Evolutionary conservation across 352 stramenopile genomes (phyloP).

Genomic region (Hyaloperonospora arabidopsidis): DNA sequence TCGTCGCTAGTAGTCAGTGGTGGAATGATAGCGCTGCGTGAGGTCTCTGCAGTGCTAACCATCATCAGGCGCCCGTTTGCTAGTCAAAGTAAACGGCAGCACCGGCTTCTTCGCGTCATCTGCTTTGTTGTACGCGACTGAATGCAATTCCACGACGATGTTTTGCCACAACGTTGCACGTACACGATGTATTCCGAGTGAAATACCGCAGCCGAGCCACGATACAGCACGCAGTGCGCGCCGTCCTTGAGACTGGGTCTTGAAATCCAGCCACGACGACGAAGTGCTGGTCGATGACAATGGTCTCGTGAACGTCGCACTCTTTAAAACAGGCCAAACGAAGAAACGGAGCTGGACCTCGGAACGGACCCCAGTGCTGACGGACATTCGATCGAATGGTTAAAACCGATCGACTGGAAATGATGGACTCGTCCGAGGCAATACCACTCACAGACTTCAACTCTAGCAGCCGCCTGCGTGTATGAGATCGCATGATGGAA

Average conservation of each 20-base stretch:
- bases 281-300: constrained; percentile 58
- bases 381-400: too few relatives aligned
- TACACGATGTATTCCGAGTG: constrained; percentile 79
- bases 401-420: too few relatives aligned
- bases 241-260: constrained; percentile 68
- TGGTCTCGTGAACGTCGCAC: constrained; percentile 33
- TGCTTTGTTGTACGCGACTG: constrained; percentile 59
- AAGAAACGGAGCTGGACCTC: too few relatives aligned
- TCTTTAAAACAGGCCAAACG: too few relatives aligned
- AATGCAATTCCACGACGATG: constrained; percentile 39
- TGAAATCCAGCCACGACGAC: constrained; percentile 38
- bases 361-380: too few relatives aligned
- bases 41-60: neutral
- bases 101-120: constrained; percentile 78
- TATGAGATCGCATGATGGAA: too few relatives aligned
- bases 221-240: constrained; percentile 61
- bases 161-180: constrained; percentile 17
- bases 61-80: neutral
- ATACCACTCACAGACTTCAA: too few relatives aligned
- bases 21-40: neutral
- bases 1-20: neutral
- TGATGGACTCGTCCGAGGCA: too few relatives aligned
- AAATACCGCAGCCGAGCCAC: constrained; percentile 35
- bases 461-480: too few relatives aligned
- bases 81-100: constrained; percentile 43